A percentile compares a stretch with the other conserved stretches of the same genome.
Conservation (phyloP, 495 filamentous ascomycete genomes). For the Aspergillus avenaceus region DNA sequence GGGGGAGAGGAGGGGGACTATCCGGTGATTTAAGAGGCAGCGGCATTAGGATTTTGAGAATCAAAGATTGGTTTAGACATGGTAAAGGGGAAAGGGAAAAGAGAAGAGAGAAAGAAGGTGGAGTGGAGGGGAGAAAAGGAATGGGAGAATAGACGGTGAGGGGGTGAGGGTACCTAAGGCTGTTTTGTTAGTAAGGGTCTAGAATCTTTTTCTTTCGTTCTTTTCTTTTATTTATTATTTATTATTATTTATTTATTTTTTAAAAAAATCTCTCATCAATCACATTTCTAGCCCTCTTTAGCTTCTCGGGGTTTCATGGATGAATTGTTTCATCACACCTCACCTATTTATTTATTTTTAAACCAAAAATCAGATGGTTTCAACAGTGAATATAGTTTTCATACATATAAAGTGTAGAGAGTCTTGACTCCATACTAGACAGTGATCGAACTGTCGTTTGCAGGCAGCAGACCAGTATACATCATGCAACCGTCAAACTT, state of each 20-base stretch:
- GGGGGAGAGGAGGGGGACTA: constrained; percentile 53
- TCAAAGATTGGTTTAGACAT: constrained; percentile 53
- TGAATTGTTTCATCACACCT: constrained; percentile 10
- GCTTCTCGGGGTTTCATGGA: background rate
- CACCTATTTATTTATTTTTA: no score
- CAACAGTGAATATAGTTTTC: no score
- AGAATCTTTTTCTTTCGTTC: constrained; percentile 1
- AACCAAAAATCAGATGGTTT: no score
- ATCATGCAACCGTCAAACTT: no score
- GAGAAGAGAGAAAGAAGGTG: constrained; percentile 27
- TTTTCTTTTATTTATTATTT: background rate
- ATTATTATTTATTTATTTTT: no score
- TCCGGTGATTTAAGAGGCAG: constrained; percentile 46
- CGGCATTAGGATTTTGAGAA: constrained; percentile 31
- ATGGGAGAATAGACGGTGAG: constrained; percentile 17
- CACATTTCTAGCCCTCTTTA: constrained; percentile 4
- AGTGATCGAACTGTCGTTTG: no score
- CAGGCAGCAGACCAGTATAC: no score
- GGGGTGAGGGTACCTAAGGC: constrained; percentile 16
- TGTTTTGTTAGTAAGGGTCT: background rate
- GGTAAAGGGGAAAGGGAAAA: constrained; percentile 31
- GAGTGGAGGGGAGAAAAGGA: constrained; percentile 22
- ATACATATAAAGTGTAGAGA: no score
- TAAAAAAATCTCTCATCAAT: background rate
- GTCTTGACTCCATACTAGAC: no score